Conservation (phyloP, 140 eudicot genomes). For the Stevia rebaudiana region DNA sequence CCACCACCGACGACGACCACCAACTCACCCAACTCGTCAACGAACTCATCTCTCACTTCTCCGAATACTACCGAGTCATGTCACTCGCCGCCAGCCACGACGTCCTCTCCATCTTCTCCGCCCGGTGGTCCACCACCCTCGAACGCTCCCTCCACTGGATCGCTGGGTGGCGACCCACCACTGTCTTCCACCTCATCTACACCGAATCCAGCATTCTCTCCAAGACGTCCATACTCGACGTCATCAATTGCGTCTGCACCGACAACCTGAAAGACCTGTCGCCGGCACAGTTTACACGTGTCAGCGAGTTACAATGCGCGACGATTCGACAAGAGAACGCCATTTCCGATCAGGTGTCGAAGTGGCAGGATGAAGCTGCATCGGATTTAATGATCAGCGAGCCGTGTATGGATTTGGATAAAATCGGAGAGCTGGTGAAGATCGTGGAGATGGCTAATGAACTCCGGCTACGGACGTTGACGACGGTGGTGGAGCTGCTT, state of each 20-base stretch:
- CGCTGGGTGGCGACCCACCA: conserved; percentile 87
- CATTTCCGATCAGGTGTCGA: conserved; percentile 51
- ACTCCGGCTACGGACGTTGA: conserved; percentile 52
- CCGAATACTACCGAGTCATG: conserved; percentile 59
- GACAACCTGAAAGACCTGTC: conserved; percentile 66
- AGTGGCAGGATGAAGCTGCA: conserved; percentile 82
- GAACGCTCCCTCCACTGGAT: conserved; percentile 78
- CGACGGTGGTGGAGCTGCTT: conserved; percentile 57
- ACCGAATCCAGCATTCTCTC: conserved; percentile 57
- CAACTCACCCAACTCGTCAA: conserved; percentile 42
- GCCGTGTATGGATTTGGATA: conserved; percentile 30
- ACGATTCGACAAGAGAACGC: conserved; percentile 65
- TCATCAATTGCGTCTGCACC: conserved; percentile 46
- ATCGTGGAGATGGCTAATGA: conserved; percentile 59
- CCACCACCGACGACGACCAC: conserved; percentile 39
- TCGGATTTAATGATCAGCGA: conserved; percentile 40
- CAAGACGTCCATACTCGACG: conserved; percentile 49
- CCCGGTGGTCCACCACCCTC: conserved; percentile 61
- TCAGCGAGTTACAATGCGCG: conserved; percentile 69
- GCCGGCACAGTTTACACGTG: conserved; percentile 57
- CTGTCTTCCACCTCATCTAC: conserved; percentile 71
- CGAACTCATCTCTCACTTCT: conserved; percentile 46
- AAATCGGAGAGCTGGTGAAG: conserved; percentile 36
- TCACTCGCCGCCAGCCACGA: conserved; percentile 44
- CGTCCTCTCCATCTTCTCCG: conserved; percentile 47